Evolutionary conservation across 1,139 yeast species (phyloP).

Genomic region (Saccharomyces uvarum): DNA sequence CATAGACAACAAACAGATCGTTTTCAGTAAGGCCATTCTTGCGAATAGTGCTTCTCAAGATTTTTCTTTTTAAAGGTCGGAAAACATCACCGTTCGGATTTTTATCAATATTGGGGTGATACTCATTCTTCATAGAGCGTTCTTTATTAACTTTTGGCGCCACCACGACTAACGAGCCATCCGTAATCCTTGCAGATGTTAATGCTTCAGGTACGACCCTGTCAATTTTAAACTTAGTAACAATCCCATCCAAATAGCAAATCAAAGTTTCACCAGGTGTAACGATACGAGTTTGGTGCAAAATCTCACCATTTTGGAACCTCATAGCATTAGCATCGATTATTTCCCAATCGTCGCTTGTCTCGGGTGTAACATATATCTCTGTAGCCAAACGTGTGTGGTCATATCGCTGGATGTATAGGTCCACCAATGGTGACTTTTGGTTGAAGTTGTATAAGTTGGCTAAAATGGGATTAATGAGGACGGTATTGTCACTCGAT

Average conservation of each 20-base stretch:
- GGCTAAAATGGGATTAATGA: constrained; percentile 53
- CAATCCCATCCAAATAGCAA: constrained; percentile 57
- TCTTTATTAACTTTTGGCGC: constrained; percentile 62
- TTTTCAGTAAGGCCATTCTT: background rate
- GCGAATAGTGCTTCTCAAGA: background rate
- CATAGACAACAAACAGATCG: background rate
- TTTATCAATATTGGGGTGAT: background rate
- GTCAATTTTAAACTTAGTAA: constrained; percentile 52
- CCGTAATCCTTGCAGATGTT: constrained; percentile 52
- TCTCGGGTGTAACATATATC: constrained; percentile 69
- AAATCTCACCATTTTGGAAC: constrained; percentile 58
- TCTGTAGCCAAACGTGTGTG: constrained; percentile 47
- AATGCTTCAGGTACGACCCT: constrained; percentile 46
- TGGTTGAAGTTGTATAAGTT: constrained; percentile 34
- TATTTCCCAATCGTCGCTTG: constrained; percentile 83
- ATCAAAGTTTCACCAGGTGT: constrained; percentile 52
- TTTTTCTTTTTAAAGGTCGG: background rate
- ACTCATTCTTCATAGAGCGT: constrained; percentile 13
- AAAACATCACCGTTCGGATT: background rate
- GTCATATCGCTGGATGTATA: constrained; percentile 34
- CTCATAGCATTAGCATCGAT: constrained; percentile 75
- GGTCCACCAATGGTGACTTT: constrained; percentile 33
- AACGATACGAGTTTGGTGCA: constrained; percentile 77
- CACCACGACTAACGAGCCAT: constrained; percentile 71
- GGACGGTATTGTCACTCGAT: constrained; percentile 35